A percentile compares a stretch with the other conserved stretches of the same genome.
Conservation (phyloP, 2,329 filamentous ascomycete genomes). For the Cryphonectria nitschkei region DNA sequence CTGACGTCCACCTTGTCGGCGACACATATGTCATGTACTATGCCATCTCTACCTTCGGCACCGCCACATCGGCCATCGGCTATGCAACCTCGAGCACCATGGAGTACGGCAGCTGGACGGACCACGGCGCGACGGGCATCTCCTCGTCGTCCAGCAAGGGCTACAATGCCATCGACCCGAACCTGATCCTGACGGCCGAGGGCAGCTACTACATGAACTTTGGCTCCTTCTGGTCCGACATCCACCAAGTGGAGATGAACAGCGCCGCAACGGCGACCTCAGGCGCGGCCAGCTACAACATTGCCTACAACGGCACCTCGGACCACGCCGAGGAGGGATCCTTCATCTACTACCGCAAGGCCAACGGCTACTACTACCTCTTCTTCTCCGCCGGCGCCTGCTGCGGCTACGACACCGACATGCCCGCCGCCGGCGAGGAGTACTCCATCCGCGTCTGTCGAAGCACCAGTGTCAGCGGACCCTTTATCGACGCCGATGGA, state of each 20-base stretch:
- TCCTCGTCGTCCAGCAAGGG: conserved; percentile 44
- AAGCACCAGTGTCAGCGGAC: conserved; percentile 53
- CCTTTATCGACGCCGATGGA: conserved; percentile 61
- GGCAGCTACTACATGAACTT: conserved; percentile 58
- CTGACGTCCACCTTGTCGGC: conserved; percentile 63
- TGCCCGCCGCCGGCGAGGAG: conserved; percentile 60
- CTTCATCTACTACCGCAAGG: conserved; percentile 55
- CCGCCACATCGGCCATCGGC: conserved; percentile 66
- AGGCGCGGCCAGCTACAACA: conserved; percentile 41
- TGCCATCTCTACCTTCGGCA: conserved; percentile 63
- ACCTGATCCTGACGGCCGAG: conserved; percentile 48
- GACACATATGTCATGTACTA: conserved; percentile 69
- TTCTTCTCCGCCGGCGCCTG: conserved; percentile 66
- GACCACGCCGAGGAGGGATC: conserved; percentile 59
- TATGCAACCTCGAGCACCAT: conserved; percentile 49
- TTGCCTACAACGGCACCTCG: conserved; percentile 57
- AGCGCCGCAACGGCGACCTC: conserved; percentile 38
- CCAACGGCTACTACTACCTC: conserved; percentile 62
- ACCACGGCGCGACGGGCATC: conserved; percentile 60
- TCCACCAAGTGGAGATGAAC: conserved; percentile 62
- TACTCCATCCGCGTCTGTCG: conserved; percentile 70
- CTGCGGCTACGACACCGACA: conserved; percentile 59
- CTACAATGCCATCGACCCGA: conserved; percentile 66
- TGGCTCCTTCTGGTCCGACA: conserved; percentile 69
- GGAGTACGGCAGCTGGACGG: conserved; percentile 61